A percentile compares a stretch with the other conserved stretches of the same genome.
These are phyloP conservation scores for Myxozyma sirexii DNA, from an alignment of 805 yeast genomes.

Conservation along the genomic window DNA sequence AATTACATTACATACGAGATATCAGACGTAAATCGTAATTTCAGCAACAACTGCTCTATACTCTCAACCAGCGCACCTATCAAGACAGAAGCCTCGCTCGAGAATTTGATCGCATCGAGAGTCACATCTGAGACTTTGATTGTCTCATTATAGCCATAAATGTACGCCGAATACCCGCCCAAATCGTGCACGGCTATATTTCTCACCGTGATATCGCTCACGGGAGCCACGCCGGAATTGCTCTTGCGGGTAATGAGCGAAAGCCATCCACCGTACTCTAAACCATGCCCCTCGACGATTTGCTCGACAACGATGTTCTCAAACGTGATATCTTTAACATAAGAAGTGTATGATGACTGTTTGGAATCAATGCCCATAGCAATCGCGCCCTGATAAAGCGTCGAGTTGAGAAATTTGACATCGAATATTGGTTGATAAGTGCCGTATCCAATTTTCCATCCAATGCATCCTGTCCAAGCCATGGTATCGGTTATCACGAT, in stretches of 20 bases:
- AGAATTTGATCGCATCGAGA: background rate
- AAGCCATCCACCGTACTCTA: slow-evolving; percentile 23
- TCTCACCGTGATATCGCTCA: slow-evolving; percentile 8
- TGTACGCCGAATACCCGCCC: slow-evolving; percentile 17
- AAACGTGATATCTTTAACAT: slow-evolving; percentile 1
- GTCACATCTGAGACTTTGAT: slow-evolving; percentile 4
- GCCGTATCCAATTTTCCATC: slow-evolving; percentile 27
- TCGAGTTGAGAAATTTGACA: slow-evolving; percentile 1
- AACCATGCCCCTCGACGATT: slow-evolving; percentile 13
- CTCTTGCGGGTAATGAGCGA: slow-evolving; percentile 13
- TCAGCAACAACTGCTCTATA: background rate
- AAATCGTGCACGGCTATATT: slow-evolving; percentile 10
- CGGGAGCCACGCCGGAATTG: slow-evolving; percentile 8
- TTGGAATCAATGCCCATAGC: slow-evolving; percentile 22
- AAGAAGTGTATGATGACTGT: background rate
- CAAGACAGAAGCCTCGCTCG: background rate
- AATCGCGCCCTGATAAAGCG: slow-evolving; percentile 22
- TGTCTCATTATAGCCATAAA: slow-evolving; percentile 11
- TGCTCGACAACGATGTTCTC: slow-evolving; percentile 14
- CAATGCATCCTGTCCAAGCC: slow-evolving; percentile 28
- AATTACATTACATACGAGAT: background rate
- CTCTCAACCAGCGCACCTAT: background rate
- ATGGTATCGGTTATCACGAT: slow-evolving; percentile 20
- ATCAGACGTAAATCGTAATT: background rate
- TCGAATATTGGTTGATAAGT: slow-evolving; percentile 5